Evolutionary conservation across 192 early-diverging fungal species (phyloP), one percentile per base, ranked within the genome.

Genomic region (Irineochytrium annulatum): DNA sequence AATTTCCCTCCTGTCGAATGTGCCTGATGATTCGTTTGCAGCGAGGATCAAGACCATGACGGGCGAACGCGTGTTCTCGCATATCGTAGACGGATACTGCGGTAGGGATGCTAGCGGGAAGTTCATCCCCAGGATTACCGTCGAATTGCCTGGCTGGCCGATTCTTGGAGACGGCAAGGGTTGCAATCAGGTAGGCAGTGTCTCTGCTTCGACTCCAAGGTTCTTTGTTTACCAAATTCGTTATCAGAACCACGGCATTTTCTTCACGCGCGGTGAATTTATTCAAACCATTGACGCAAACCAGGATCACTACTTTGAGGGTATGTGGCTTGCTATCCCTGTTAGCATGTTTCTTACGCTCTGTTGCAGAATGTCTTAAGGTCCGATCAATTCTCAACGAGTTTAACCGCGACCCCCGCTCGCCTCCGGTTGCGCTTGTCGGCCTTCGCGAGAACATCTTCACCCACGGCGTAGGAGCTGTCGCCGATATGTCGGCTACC

Each of bases 271-370:
- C 37, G 91, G 91, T 34, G 91, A 93, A 76, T 91, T 90, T 48
- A 31, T 93, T 33, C 89, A 93, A 67, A 70, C 91, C 14, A 81
- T 93, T 26, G 91, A 93, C 59, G 91, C 91, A 19, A 93, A 93
- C 60, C 90, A 92, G 77, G 91, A 93, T 65, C 90, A 93, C 68
- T 93, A 92, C 62, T 76, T 93, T n/a, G 91, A 93, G 56, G n/a
- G n/a, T n/a, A n/a, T n/a, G n/a, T n/a, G n/a, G n/a, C n/a, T n/a
- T n/a, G n/a, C n/a, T n/a, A n/a, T n/a, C n/a, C n/a, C n/a, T n/a
- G n/a, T n/a, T n/a, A n/a, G n/a, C n/a, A n/a, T n/a, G n/a, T n/a
- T n/a, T n/a, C n/a, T n/a, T n/a, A n/a, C n/a, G n/a, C n/a, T n/a
- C n/a, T n/a, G n/a, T n/a, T n/a, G n/a, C n/a, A n/a, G 54, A 62